Percentiles rank a stretch among this genome's conserved stretches.
Evolutionary conservation across 768 basidiomycete species (phyloP).

Genomic region (Mrakia gelida): DNA sequence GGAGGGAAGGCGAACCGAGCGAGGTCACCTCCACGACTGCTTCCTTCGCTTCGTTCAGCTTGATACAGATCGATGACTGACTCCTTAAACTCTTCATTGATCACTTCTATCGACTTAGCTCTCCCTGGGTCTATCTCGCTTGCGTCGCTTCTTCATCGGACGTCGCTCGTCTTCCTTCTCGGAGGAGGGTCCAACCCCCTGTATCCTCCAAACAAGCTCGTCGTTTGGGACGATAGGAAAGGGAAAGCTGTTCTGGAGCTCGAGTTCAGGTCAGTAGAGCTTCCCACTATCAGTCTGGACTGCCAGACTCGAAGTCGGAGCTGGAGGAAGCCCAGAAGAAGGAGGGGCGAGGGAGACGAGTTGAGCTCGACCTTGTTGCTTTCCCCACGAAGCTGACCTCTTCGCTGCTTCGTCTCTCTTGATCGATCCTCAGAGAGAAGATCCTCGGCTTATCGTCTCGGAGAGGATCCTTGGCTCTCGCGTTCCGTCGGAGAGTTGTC

Average conservation of each 20-base stretch:
- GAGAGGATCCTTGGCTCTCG: constrained; percentile 27
- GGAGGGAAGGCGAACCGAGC: neutral
- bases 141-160: constrained; percentile 36
- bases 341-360: neutral
- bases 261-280: constrained; percentile 25
- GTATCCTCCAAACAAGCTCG: constrained; percentile 46
- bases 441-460: constrained; percentile 26
- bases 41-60: neutral
- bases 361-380: neutral
- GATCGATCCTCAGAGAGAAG: neutral
- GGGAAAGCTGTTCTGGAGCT: constrained; percentile 28
- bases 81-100: neutral
- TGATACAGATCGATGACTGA: constrained; percentile 3
- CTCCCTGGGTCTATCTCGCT: constrained; percentile 40
- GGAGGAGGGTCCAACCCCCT: constrained; percentile 43
- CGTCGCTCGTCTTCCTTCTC: constrained; percentile 43
- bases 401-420: neutral
- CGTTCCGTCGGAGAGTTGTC: constrained; percentile 28
- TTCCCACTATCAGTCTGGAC: neutral
- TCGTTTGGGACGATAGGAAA: constrained; percentile 42
- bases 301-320: neutral
- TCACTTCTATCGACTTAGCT: constrained; percentile 31
- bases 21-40: neutral
- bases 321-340: too few species aligned
- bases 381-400: neutral